A percentile compares a stretch with the other conserved stretches of the same genome.
phyloP scores from a whole-genome alignment of 179 eudicot species.

The Amaranthus tricolor region DNA sequence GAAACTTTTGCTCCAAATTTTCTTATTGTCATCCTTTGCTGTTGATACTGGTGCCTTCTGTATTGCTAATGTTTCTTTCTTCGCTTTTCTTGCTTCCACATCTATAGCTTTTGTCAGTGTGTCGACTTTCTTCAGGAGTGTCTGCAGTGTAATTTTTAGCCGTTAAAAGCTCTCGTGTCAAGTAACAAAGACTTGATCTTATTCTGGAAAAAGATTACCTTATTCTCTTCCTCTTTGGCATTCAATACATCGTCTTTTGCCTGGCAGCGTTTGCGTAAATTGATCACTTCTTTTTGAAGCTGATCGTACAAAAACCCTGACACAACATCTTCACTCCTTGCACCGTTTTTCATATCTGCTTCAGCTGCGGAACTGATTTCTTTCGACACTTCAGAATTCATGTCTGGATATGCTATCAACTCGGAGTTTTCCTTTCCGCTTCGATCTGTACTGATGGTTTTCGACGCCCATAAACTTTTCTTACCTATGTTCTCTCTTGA shows the following conservation, averaged over 20 bases:
- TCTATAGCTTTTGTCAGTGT: conserved; percentile 65
- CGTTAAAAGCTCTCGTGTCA: neutral
- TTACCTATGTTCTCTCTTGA: conserved; percentile 37
- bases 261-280: conserved; percentile 63
- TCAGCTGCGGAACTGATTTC: conserved; percentile 17
- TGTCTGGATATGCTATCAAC: conserved; percentile 31
- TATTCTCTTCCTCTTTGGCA: conserved; percentile 77
- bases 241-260: conserved; percentile 49
- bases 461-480: conserved; percentile 54
- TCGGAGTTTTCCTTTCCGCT: conserved; percentile 53
- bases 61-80: conserved; percentile 48
- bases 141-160: conserved; percentile 35
- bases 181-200: neutral
- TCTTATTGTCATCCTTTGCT: conserved; percentile 45
- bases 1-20: conserved; percentile 37
- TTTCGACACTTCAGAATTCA: conserved; percentile 22
- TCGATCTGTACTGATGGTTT: conserved; percentile 44
- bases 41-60: conserved; percentile 42
- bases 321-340: conserved; percentile 58
- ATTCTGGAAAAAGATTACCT: conserved; percentile 38
- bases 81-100: conserved; percentile 63
- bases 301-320: conserved; percentile 87
- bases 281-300: conserved; percentile 85
- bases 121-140: conserved; percentile 72
- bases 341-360: conserved; percentile 25